These are phyloP conservation scores for Colletotrichum tabaci DNA, from an alignment of 2,329 filamentous ascomycete genomes.

Conservation along the genomic window DNA sequence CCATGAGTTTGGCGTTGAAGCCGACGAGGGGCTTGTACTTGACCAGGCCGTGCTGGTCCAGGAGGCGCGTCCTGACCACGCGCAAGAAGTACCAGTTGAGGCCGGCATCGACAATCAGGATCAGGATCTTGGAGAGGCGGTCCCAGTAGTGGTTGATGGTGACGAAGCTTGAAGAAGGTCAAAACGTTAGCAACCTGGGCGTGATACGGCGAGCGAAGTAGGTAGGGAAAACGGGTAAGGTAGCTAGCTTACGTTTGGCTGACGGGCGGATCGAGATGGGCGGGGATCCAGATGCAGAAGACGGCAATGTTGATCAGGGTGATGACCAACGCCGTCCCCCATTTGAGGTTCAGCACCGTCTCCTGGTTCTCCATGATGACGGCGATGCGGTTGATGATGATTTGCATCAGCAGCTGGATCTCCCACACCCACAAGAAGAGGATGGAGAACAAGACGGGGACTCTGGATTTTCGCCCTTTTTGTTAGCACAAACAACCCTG, in stretches of 20 bases:
- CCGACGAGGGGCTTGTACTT: constrained; percentile 66
- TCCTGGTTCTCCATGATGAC: constrained; percentile 61
- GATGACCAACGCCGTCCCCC: constrained; percentile 60
- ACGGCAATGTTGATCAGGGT: constrained; percentile 67
- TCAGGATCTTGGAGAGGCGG: constrained; percentile 65
- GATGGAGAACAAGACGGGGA: constrained; percentile 54
- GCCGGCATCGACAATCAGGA: constrained; percentile 63
- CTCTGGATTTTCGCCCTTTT: constrained; percentile 38
- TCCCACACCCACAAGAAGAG: constrained; percentile 60
- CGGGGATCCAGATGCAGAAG: constrained; percentile 68
- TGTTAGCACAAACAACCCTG: neutral
- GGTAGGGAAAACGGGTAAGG: neutral
- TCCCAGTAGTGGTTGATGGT: constrained; percentile 67
- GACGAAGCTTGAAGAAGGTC: constrained; percentile 48
- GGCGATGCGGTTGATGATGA: constrained; percentile 68
- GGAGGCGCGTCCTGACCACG: constrained; percentile 61
- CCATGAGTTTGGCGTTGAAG: constrained; percentile 66
- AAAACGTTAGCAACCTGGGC: constrained; percentile 3
- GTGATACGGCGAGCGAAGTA: too few relatives aligned
- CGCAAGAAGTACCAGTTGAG: constrained; percentile 69
- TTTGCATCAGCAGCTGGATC: constrained; percentile 67
- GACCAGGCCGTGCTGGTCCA: constrained; percentile 61
- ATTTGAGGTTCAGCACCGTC: constrained; percentile 60
- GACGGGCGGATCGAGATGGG: constrained; percentile 57
- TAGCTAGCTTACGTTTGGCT: constrained; percentile 49